Evolutionary conservation across 345 rosid genomes (phyloP), one percentile per base, ranked within the genome.

Genomic region (Eucalyptus caleyi): DNA sequence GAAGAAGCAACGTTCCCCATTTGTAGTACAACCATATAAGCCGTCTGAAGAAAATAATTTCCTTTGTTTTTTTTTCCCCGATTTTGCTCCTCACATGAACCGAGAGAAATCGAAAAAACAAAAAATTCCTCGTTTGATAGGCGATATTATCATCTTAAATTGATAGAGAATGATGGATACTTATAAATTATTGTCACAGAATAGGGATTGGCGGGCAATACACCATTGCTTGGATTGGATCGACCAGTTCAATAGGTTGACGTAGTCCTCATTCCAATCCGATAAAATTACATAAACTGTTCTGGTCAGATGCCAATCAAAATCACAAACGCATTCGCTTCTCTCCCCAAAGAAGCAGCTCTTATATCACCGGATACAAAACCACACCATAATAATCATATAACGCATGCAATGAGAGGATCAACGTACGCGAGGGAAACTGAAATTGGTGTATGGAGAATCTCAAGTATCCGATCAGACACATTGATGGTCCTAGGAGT

Each of bases 271-370:
- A 65, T 30, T 65, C 72, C 19, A 32, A 8, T 65, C 10, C 5
- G 21, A 15, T n/a, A 7, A 65, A n/a, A n/a, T 32, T 10, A 65
- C 32, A 30, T 30, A 15, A 7, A 65, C 0, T 4, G 5, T 62
- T 30, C 34, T 14, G 5, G 3, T 65, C 37, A 30, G 16, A 65
- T 30, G 9, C 37, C 72, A 30, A 65, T 14, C 37, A 65, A 65
- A 65, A 65, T 72, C 15, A 34, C 26, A 2, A 5, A 37, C 0
- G 45, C 4, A 0, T 9, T 9, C 2, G 24, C 23, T 72, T 34
- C 4, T 12, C 67, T 69, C 42, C 24, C 2, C 3, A 16, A 67
- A 67, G 80, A 67, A 32, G 42, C 72, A 30, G 1, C 16, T 27
- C n/a, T n/a, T 65, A 30, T 62, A 65, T 65, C 10, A n/a, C 5